Percentiles rank a stretch among this genome's conserved stretches.
Conservation (phyloP, 352 stramenopile species). For the Aphanomyces cochlioides region DNA sequence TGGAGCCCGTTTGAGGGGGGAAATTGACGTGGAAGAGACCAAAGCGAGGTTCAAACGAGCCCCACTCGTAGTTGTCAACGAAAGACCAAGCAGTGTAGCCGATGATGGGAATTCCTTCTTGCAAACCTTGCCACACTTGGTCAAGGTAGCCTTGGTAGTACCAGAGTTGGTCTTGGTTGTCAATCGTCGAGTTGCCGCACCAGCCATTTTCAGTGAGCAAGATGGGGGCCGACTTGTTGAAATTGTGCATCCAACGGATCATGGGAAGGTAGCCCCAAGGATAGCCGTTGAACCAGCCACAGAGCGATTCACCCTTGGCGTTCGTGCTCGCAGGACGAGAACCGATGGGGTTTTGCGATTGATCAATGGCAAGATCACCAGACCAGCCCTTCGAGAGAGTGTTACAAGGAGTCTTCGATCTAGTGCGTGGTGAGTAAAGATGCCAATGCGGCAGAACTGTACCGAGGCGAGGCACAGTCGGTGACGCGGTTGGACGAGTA, state of each 20-base stretch:
- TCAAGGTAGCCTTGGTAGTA: slow-evolving; percentile 59
- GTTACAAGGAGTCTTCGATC: slow-evolving; percentile 41
- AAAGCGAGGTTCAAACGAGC: slow-evolving; percentile 59
- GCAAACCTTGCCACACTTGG: slow-evolving; percentile 38
- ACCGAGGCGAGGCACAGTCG: slow-evolving; percentile 40
- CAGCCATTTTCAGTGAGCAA: slow-evolving; percentile 66
- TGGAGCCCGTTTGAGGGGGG: slow-evolving; percentile 36
- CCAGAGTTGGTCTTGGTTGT: slow-evolving; percentile 60
- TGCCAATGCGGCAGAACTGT: not conserved
- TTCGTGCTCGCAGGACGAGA: slow-evolving; percentile 49
- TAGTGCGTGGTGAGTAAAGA: not conserved
- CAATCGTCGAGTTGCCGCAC: slow-evolving; percentile 57
- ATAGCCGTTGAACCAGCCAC: slow-evolving; percentile 47
- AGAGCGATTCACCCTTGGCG: slow-evolving; percentile 41
- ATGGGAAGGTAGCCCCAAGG: slow-evolving; percentile 52
- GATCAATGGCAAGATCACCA: slow-evolving; percentile 49
- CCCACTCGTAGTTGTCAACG: slow-evolving; percentile 95
- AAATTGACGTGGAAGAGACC: slow-evolving; percentile 67
- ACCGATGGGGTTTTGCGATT: slow-evolving; percentile 47
- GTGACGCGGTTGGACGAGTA: slow-evolving; percentile 74
- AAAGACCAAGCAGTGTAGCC: slow-evolving; percentile 93
- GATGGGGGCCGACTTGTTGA: slow-evolving; percentile 37
- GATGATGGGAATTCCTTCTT: slow-evolving; percentile 64
- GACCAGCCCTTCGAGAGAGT: slow-evolving; percentile 43
- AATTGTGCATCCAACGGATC: slow-evolving; percentile 54